Evolutionary conservation across 2,329 filamentous ascomycete genomes (phyloP).

Genomic region (Trichoderma asperellum): DNA sequence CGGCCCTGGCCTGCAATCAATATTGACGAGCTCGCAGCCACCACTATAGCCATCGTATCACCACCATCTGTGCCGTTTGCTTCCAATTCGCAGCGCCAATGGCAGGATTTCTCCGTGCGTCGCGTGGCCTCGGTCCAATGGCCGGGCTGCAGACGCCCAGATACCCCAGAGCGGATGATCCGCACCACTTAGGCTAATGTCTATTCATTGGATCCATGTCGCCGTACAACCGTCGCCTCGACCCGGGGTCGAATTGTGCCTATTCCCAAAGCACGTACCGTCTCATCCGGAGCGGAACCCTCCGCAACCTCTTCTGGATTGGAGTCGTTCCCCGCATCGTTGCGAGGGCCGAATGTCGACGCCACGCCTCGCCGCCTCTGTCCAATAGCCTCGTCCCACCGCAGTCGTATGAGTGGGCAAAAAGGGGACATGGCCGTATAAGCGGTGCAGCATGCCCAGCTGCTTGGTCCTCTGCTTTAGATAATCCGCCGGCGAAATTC

Average conservation of each 20-base stretch:
- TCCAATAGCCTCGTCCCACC: slow-evolving; percentile 16
- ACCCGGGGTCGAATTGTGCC: neutral
- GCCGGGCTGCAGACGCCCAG: neutral
- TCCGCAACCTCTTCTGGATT: slow-evolving; percentile 16
- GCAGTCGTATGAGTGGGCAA: slow-evolving; percentile 5
- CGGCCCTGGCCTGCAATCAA: slow-evolving; percentile 1
- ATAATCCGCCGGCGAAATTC: slow-evolving; percentile 26
- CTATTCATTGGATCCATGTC: slow-evolving; percentile 19
- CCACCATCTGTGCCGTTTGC: neutral
- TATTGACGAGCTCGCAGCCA: neutral
- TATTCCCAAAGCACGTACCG: slow-evolving; percentile 3
- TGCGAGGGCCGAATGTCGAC: slow-evolving; percentile 14
- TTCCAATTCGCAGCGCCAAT: neutral
- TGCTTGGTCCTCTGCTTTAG: neutral
- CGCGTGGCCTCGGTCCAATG: slow-evolving; percentile 25
- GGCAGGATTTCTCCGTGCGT: slow-evolving; percentile 26
- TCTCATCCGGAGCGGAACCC: neutral
- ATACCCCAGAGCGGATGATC: slow-evolving; percentile 25
- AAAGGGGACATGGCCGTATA: slow-evolving; percentile 3
- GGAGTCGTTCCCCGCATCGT: slow-evolving; percentile 16
- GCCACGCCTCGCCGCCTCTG: slow-evolving; percentile 3
- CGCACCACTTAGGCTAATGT: slow-evolving; percentile 26
- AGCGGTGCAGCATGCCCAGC: slow-evolving; percentile 15
- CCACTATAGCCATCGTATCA: neutral
- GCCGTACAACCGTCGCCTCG: slow-evolving; percentile 4